Base-by-base conservation (phyloP, 73 alveolate genomes). In the Symbiodinium natans region DNA sequence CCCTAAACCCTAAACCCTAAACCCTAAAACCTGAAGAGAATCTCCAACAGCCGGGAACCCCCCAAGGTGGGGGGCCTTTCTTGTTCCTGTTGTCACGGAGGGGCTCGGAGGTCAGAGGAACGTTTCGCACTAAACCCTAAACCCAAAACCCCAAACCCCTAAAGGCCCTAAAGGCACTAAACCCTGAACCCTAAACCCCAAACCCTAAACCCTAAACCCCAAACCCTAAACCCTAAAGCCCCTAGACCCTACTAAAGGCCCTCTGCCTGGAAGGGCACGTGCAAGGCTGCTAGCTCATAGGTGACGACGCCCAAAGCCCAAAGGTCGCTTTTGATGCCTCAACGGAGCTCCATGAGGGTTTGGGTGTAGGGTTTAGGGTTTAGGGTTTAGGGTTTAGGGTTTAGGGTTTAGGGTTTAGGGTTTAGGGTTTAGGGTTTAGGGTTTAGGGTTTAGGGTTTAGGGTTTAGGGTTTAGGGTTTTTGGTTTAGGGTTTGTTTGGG, bases 221-320 rank as follows among this genome's bases (percentile, higher is more conserved):
- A 13, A 46, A 46, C 59, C n/a, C 59, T 46, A 46, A 46, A 13
- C 59, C 59, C 6, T 46, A 46, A 46, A 46, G 13, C 59, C n/a
- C n/a, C 59, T 46, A 46, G 59, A 46, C 59, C 59, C 59, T 46
- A 46, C 59, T 13, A 46, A 6, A 9, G 21, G 59, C 59, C 59
- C 59, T 46, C 13, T 13, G 59, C 80, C 46, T 43, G 93, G 46
- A 84, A 84, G 36, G 93, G 93, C 36, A 85, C 93, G 34, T 48
- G 77, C 82, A 87, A 41, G 41, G 83, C 63, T 31, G 82, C 77
- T 40, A 87, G 63, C 93, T 99, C 99, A 89, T 98, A 99, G 83
- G 99, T 90, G 71, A 99, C 99, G 73, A 99, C 98, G 27, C 99
- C 99, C 75, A 99, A 84, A 19, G 99, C 95, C 99, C 99, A 99